Evolutionary conservation across 202 grass and related monocot genomes (phyloP), one percentile per base, ranked within the genome.

Genomic region (Panicum virgatum): DNA sequence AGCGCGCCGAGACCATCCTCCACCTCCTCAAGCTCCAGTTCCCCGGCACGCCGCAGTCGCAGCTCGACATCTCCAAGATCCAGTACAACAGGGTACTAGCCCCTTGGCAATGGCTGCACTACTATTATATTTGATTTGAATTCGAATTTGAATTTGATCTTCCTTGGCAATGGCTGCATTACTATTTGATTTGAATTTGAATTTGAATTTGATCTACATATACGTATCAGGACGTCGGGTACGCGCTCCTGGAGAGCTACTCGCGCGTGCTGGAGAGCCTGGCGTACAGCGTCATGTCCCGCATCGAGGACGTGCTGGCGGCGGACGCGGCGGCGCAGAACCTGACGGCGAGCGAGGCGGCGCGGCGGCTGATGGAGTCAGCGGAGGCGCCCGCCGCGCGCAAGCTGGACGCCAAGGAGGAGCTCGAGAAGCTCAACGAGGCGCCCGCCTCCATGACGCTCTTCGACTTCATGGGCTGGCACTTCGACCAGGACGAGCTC

Each of bases 61-160:
- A 87, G 72, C 96, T 98, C 16, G 96, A 98, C 77, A 91, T 93
- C 54, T 96, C 88, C 77, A 98, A 98, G 87, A 98, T 98, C 75
- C 92, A 98, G 52, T 93, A 91, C 85, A 98, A 93, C 86, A 82
- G 54, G 80, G 96, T 34, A 34, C 32, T 4, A 34, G 32, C 32
- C 4, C 32, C 32, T 30, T 30, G 32, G n/a, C n/a, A n/a, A 34
- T 34, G 1, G 32, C 32, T n/a, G n/a, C n/a, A n/a, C n/a, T n/a
- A n/a, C n/a, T n/a, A 34, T 34, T 34, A n/a, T n/a, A 34, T 34
- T 34, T 34, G 32, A 34, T 30, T 30, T 30, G 29, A n/a, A n/a
- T n/a, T n/a, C n/a, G n/a, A n/a, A 30, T 30, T 30, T 30, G 29
- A n/a, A 30, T n/a, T n/a, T n/a, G n/a, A n/a, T n/a, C n/a, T n/a